A percentile compares a stretch with the other conserved stretches of the same genome.
Evolutionary conservation across 2,329 filamentous ascomycete species (phyloP).

Genomic region (Diaporthe nobilis): DNA sequence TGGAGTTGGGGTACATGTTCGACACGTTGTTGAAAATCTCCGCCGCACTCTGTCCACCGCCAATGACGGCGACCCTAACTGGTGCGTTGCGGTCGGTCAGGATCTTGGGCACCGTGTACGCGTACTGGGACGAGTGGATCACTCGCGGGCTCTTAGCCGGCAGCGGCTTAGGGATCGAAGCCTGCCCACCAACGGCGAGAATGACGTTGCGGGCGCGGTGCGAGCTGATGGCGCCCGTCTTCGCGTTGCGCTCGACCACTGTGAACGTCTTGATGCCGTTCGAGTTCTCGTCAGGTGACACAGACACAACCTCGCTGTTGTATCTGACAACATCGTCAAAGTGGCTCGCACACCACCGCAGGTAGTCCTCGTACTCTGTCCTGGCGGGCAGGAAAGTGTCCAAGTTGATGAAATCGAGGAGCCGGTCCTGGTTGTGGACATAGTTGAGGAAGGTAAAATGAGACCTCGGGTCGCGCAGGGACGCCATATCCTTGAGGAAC

Average conservation of each 20-base stretch:
- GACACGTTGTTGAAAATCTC: conserved; percentile 96
- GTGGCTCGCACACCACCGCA: conserved; percentile 89
- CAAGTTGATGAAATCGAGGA: conserved; percentile 92
- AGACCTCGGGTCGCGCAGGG: conserved; percentile 87
- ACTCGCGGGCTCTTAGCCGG: conserved; percentile 80
- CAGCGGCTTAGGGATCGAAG: conserved; percentile 78
- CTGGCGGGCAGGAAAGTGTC: conserved; percentile 89
- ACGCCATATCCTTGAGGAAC: conserved; percentile 96
- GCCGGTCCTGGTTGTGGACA: conserved; percentile 82
- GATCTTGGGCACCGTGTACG: conserved; percentile 72
- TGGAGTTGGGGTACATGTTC: conserved; percentile 83
- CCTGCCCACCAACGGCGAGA: conserved; percentile 71
- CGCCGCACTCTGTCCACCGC: conserved; percentile 91
- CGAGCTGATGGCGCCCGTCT: conserved; percentile 67
- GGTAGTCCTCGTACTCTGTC: conserved; percentile 94
- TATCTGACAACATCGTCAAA: conserved; percentile 84
- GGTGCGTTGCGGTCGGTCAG: conserved; percentile 68
- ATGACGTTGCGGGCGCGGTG: conserved; percentile 76
- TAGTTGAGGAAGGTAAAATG: conserved; percentile 98
- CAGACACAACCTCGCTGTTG: conserved; percentile 80
- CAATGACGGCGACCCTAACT: conserved; percentile 86
- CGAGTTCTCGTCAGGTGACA: conserved; percentile 70
- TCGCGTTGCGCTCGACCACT: conserved; percentile 74
- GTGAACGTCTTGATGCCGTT: conserved; percentile 74
- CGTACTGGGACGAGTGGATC: conserved; percentile 91